Percentiles rank a stretch among this genome's conserved stretches.
Evolutionary conservation across 805 yeast genomes (phyloP).

Genomic region (Hemisphaericaspora nanyangensis): DNA sequence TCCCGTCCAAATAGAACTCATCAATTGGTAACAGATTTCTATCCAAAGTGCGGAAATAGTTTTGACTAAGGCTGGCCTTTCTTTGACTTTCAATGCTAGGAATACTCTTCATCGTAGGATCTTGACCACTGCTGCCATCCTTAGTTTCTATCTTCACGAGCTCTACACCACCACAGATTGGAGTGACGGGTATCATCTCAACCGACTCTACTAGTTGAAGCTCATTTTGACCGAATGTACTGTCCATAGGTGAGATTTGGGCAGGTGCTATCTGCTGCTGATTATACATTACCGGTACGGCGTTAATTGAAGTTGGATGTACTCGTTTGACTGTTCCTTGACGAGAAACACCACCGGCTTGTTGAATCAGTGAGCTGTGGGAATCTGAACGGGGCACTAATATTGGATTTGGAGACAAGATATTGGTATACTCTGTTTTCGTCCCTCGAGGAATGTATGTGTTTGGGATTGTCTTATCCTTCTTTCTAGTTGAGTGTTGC

Average conservation of each 20-base stretch:
- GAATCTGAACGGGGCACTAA: slow-evolving; percentile 7
- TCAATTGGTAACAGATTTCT: neutral
- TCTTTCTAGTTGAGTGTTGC: neutral
- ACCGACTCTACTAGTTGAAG: neutral
- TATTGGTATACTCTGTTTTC: slow-evolving; percentile 16
- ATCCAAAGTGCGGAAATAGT: neutral
- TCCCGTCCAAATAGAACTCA: neutral
- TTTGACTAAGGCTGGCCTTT: neutral
- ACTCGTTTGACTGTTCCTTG: neutral
- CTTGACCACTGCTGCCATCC: no score
- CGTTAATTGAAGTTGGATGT: neutral
- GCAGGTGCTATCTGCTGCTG: neutral
- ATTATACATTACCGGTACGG: neutral
- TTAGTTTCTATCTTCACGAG: neutral
- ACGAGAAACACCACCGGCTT: neutral
- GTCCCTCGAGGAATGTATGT: slow-evolving; percentile 23
- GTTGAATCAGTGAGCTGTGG: neutral
- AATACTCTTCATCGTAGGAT: neutral
- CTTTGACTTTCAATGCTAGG: neutral
- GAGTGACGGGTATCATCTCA: neutral
- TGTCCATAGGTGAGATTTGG: neutral
- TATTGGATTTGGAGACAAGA: slow-evolving; percentile 23
- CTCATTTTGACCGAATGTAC: neutral
- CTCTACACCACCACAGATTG: neutral
- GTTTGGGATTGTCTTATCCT: slow-evolving; percentile 3